These are phyloP conservation scores for Limtongia smithiae DNA, from an alignment of 805 yeast species.

Conservation along the genomic window DNA sequence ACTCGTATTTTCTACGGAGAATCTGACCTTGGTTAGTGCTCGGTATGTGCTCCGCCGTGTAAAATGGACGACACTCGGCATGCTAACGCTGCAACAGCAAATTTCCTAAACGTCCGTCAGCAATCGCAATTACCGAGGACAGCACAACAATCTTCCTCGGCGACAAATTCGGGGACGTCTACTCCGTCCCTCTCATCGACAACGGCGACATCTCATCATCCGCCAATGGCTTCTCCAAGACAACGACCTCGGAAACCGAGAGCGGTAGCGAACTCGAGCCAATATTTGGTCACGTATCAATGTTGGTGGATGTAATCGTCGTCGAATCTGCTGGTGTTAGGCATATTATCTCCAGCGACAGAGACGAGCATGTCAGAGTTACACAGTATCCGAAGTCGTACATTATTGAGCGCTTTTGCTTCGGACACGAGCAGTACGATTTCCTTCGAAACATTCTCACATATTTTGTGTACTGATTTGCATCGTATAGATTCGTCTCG, in stretches of 20 bases:
- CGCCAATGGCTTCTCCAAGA: slow-evolving; percentile 21
- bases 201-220: slow-evolving; percentile 27
- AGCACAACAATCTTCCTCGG: slow-evolving; percentile 61
- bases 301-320: slow-evolving; percentile 75
- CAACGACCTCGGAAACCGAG: slow-evolving; percentile 16
- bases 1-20: slow-evolving; percentile 48
- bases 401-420: slow-evolving; percentile 75
- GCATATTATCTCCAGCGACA: slow-evolving; percentile 73
- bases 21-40: slow-evolving; percentile 5
- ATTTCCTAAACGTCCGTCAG: slow-evolving; percentile 90
- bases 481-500: slow-evolving; percentile 46
- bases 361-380: slow-evolving; percentile 93
- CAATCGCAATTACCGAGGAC: slow-evolving; percentile 58
- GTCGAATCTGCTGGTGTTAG: slow-evolving; percentile 44
- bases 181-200: slow-evolving; percentile 47
- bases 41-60: neutral
- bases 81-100: too few relatives aligned
- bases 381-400: slow-evolving; percentile 74
- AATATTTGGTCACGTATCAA: slow-evolving; percentile 90
- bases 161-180: slow-evolving; percentile 96
- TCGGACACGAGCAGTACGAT: slow-evolving; percentile 78
- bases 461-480: neutral
- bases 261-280: slow-evolving; percentile 47
- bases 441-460: neutral
- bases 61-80: neutral